These are phyloP conservation scores for Penicillium maclennaniae DNA, from an alignment of 495 filamentous ascomycete species.

Conservation along the genomic window DNA sequence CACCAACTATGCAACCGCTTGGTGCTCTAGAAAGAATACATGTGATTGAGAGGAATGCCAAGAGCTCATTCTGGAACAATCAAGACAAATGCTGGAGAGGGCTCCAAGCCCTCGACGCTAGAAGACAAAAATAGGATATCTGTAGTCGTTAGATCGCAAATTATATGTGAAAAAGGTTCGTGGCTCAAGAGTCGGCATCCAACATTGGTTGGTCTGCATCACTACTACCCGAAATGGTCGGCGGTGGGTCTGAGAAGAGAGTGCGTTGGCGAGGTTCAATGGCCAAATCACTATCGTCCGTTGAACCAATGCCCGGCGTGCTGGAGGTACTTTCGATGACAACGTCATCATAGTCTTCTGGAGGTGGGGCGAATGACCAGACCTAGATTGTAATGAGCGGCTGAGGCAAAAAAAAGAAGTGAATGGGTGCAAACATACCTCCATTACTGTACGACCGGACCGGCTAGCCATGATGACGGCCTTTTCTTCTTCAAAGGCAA, in stretches of 20 bases:
- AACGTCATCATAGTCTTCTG: constrained; percentile 49
- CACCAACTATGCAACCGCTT: constrained; percentile 21
- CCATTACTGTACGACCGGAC: constrained; percentile 85
- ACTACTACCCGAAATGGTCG: constrained; percentile 22
- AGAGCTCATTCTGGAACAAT: constrained; percentile 11
- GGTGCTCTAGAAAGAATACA: constrained; percentile 13
- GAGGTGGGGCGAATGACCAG: constrained; percentile 83
- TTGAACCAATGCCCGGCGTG: constrained; percentile 30
- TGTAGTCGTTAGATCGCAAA: constrained; percentile 24
- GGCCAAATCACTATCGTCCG: constrained; percentile 16
- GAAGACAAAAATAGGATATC: constrained; percentile 24
- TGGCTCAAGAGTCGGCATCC: constrained; percentile 35
- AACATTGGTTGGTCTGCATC: constrained; percentile 40
- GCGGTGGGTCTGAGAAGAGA: constrained; percentile 34
- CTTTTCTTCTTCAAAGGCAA: constrained; percentile 97
- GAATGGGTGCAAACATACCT: constrained; percentile 52
- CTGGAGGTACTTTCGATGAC: constrained; percentile 38
- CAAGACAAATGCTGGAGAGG: constrained; percentile 10
- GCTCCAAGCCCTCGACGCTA: constrained; percentile 11
- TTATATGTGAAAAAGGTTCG: constrained; percentile 10
- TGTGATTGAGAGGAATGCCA: constrained; percentile 1
- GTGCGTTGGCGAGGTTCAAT: constrained; percentile 17
- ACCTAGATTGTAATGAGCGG: constrained; percentile 50
- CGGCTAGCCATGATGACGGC: constrained; percentile 92
- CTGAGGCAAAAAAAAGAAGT: not conserved